phyloP scores from a whole-genome alignment of 2,329 filamentous ascomycete genomes.

The Epichloe baconii region DNA sequence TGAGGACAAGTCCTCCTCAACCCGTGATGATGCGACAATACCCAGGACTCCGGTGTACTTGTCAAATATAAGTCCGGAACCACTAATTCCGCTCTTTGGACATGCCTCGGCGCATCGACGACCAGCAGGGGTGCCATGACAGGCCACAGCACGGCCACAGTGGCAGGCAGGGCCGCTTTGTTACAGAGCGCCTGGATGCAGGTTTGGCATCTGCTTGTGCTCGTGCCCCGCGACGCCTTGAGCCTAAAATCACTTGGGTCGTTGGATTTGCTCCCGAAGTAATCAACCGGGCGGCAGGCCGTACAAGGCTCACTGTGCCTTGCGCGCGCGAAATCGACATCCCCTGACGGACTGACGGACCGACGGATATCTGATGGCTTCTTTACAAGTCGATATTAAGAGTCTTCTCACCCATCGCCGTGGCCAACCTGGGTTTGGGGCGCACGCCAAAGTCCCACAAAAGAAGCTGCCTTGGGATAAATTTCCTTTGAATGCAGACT shows the following conservation, averaged over 20 bases:
- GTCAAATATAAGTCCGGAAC: neutral
- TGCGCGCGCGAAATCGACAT: neutral
- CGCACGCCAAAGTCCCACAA: slow-evolving; percentile 6
- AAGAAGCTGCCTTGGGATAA: neutral
- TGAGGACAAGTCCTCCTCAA: neutral
- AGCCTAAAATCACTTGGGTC: neutral
- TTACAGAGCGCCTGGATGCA: slow-evolving; percentile 2
- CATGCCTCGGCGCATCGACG: neutral
- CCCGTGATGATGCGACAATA: too few relatives aligned
- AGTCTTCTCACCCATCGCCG: slow-evolving; percentile 4
- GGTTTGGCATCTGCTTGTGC: slow-evolving; percentile 1
- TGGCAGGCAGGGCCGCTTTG: slow-evolving; percentile 1
- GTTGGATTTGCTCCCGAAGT: neutral
- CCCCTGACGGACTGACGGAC: neutral
- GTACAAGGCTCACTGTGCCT: neutral
- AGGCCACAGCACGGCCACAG: slow-evolving; percentile 2
- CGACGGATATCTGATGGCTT: neutral
- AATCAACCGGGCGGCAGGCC: neutral
- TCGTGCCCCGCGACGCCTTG: neutral
- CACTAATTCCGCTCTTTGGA: neutral
- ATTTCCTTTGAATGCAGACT: neutral
- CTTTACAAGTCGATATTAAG: neutral
- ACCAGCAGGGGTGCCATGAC: slow-evolving; percentile 1
- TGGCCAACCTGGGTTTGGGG: neutral
- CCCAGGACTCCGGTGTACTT: neutral